Base-by-base conservation (phyloP, 306 rosid species). In the Rosa multiflora region DNA sequence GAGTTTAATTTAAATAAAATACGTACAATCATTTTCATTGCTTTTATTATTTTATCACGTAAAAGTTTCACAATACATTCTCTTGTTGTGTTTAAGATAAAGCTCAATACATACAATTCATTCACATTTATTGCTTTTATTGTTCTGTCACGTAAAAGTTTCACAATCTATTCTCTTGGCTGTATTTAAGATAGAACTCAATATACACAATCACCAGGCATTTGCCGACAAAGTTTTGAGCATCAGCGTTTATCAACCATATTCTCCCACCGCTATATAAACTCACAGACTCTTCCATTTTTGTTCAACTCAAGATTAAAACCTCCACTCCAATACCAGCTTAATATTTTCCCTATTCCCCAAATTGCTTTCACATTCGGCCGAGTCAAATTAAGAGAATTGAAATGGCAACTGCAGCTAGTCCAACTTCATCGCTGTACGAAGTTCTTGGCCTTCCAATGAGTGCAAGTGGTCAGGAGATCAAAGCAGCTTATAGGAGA, bases 361-460 rank as follows among this genome's bases (percentile, higher is more conserved):
- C 29, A 64, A 35, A 13, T 14, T 64, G 20, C 44, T 64, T 64
- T 17, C 44, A 4, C 1, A 4, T 63, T 63, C 44, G 2, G 69
- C 69, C 11, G 69, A 13, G 10, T 35, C 43, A 63, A 63, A 5
- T 23, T 14, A 35, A 35, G 37, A 23, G 8, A 6, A 6, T 35
- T 10, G 72, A 55, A 4, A 83, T 90, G 91, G 86, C 87, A 64
- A 81, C 85, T 64, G 82, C 85, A 73, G 35, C 32, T 20, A 37
- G 66, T 63, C 73, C 86, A 29, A 39, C 79, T 42, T 79, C 78
- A 1, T 80, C 94, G 13, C 80, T 87, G 42, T 90, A 92, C 83
- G 95, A 92, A 7, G 90, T 92, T 37, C 97, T 92, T 26, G 97
- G 97, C 72, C 83, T 92, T 67, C 81, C 95, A 0, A 76, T 53